Conservation (phyloP, 805 yeast species). For the Lipomyces anomalus region DNA sequence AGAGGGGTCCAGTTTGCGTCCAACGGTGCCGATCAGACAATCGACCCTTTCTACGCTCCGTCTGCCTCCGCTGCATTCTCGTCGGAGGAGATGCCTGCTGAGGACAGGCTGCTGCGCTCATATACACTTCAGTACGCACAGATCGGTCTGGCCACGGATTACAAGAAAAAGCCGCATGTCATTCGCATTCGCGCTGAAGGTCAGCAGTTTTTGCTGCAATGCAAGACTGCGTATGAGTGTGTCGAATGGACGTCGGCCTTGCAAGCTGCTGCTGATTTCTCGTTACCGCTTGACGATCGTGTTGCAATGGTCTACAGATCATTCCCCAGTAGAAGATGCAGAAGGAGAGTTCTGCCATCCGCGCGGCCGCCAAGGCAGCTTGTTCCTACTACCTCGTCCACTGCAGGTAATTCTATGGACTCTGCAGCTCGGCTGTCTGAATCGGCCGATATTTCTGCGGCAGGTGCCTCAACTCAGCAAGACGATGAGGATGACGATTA, state of each 20-base stretch:
- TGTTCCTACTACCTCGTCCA: too few species aligned
- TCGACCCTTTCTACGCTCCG: slow-evolving; percentile 12
- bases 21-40: background rate
- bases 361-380: slow-evolving; percentile 18
- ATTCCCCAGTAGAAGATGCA: slow-evolving; percentile 71
- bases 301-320: slow-evolving; percentile 71
- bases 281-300: slow-evolving; percentile 69
- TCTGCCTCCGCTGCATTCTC: background rate
- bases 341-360: slow-evolving; percentile 35
- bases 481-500: too few species aligned
- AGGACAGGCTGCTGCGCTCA: slow-evolving; percentile 38
- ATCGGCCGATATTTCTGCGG: too few species aligned
- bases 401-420: too few species aligned
- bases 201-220: slow-evolving; percentile 71
- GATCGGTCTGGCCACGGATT: slow-evolving; percentile 81
- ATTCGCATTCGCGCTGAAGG: slow-evolving; percentile 74
- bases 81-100: slow-evolving; percentile 19
- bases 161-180: slow-evolving; percentile 61
- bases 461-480: too few species aligned
- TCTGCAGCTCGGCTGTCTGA: too few species aligned
- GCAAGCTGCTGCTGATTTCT: slow-evolving; percentile 68
- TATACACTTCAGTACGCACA: slow-evolving; percentile 80
- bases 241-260: slow-evolving; percentile 74
- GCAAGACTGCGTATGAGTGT: slow-evolving; percentile 56
- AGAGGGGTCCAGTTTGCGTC: too few species aligned